These are phyloP conservation scores for Penicillium turbatum DNA, from an alignment of 495 filamentous ascomycete genomes.

Conservation along the genomic window DNA sequence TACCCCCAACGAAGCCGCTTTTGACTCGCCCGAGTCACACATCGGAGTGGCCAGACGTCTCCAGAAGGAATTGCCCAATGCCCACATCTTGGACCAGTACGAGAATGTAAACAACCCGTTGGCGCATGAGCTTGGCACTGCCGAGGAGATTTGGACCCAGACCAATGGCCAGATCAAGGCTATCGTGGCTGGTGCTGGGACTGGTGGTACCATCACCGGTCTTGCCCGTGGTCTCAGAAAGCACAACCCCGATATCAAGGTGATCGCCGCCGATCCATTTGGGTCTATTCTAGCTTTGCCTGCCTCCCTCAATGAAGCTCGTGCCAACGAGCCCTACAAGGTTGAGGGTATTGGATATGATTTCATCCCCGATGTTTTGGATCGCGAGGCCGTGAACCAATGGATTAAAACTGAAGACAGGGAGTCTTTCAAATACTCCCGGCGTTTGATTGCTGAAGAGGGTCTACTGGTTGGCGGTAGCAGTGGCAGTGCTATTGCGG, in stretches of 20 bases:
- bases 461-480: constrained; percentile 92
- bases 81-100: constrained; percentile 96
- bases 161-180: constrained; percentile 79
- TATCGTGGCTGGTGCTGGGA: constrained; percentile 89
- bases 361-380: constrained; percentile 91
- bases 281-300: constrained; percentile 86
- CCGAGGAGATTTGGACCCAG: constrained; percentile 94
- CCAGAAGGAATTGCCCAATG: constrained; percentile 92
- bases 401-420: constrained; percentile 98
- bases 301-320: constrained; percentile 66
- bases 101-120: constrained; percentile 85
- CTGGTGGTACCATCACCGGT: constrained; percentile 92
- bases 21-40: constrained; percentile 89
- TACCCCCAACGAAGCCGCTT: constrained; percentile 93
- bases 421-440: constrained; percentile 84
- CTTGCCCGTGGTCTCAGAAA: constrained; percentile 81
- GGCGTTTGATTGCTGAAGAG: constrained; percentile 89
- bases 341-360: constrained; percentile 99
- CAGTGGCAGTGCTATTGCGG: constrained; percentile 88
- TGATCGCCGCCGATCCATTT: constrained; percentile 87
- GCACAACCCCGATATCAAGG: constrained; percentile 74
- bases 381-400: constrained; percentile 74
- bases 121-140: constrained; percentile 92
- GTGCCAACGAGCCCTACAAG: constrained; percentile 83
- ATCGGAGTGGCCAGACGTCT: constrained; percentile 90